Base-by-base conservation (phyloP, 768 basidiomycete species). In the Cystoderma amianthinum region DNA sequence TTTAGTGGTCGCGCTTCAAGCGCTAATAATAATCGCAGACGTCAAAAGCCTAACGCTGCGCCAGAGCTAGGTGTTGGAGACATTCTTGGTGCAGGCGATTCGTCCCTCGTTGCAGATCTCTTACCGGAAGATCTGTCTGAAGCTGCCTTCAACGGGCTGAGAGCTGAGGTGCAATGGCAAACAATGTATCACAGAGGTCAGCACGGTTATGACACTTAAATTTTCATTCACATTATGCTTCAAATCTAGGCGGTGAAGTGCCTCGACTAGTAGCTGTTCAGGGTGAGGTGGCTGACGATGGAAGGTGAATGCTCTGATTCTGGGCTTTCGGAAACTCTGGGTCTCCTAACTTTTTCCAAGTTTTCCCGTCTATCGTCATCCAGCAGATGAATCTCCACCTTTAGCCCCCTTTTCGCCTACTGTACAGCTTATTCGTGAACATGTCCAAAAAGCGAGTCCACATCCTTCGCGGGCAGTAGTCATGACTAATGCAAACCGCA, bases 311-410 rank as follows among this genome's bases (percentile, higher is more conserved):
- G n/a, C n/a, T 40, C 21, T 20, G 1, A 2, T 30, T 34, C 13
- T 13, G 10, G 36, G 33, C 22, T 28, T 25, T 35, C 21, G 20
- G 38, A 19, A 38, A 39, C 24, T 18, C 34, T 33, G 16, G n/a
- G 13, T 30, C 22, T n/a, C 20, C 19, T 21, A 20, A 41, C 30
- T 40, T 35, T 24, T n/a, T 30, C 38, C n/a, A 38, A 39, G 83
- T 50, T 80, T 77, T 54, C 87, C 88, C 3, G 69, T 90, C 39
- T 91, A 90, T 57, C 78, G 88, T 23, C 85, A 89, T 55, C 88
- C 88, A 11, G 76, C 85, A 2, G 87, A 91, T 55, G 75, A 81
- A 49, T 84, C 84, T 0, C 87, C 87, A 19, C 71, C 76, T 2
- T 68, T 88, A 20, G 59, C 61, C 10, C 71, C 74, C 1, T 89